Conservation (phyloP, 805 yeast species). For the Saccharomycopsis microspora region DNA sequence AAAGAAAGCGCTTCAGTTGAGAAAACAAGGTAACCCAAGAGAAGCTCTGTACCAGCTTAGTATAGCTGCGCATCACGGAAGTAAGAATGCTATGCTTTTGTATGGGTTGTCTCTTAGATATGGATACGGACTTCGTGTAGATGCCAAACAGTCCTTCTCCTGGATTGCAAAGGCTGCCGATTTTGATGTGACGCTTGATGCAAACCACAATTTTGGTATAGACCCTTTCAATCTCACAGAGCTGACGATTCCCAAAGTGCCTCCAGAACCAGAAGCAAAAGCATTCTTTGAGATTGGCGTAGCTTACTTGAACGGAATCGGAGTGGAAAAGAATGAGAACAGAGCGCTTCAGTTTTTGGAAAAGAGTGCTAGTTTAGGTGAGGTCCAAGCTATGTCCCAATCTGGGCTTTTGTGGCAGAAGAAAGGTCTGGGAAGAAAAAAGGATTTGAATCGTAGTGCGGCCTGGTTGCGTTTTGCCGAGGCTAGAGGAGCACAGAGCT, state of each 20-base stretch:
- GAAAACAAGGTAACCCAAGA: constrained; percentile 29
- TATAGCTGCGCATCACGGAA: constrained; percentile 51
- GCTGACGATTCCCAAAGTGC: constrained; percentile 24
- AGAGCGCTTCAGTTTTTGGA: constrained; percentile 50
- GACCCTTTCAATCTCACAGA: constrained; percentile 26
- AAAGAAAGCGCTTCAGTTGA: constrained; percentile 8
- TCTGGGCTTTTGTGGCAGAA: constrained; percentile 60
- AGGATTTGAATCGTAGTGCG: constrained; percentile 51
- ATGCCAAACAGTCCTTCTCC: constrained; percentile 39
- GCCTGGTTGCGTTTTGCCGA: constrained; percentile 62
- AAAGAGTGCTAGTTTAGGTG: constrained; percentile 56
- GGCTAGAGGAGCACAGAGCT: constrained; percentile 43
- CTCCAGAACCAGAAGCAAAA: constrained; percentile 34
- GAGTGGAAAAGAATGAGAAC: constrained; percentile 38
- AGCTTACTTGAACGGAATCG: constrained; percentile 46
- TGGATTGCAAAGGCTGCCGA: constrained; percentile 50
- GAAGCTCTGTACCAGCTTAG: constrained; percentile 63
- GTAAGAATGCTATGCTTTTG: constrained; percentile 53
- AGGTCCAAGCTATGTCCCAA: constrained; percentile 54
- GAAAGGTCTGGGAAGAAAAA: constrained; percentile 41
- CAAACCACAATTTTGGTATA: constrained; percentile 18
- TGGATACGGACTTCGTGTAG: constrained; percentile 58
- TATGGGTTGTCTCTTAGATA: constrained; percentile 56
- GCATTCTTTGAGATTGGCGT: constrained; percentile 55
- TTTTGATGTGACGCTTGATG: constrained; percentile 21